A percentile compares a stretch with the other conserved stretches of the same genome.
Evolutionary conservation across 1,139 yeast genomes (phyloP).

Genomic region (Yamadazyma trypodendri): DNA sequence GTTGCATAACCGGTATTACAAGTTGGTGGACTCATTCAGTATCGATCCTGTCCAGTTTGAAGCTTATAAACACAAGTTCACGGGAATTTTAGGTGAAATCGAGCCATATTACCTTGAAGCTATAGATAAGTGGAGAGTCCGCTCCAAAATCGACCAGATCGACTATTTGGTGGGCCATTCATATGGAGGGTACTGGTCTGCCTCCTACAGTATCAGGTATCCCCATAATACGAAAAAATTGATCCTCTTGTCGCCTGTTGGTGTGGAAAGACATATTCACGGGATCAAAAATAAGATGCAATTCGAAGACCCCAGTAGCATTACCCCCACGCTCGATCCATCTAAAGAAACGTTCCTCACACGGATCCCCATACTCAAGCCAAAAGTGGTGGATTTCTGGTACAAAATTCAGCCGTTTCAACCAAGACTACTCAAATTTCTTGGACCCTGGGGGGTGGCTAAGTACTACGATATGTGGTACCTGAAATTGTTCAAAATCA

Average conservation of each 20-base stretch:
- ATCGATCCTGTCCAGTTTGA: slow-evolving; percentile 27
- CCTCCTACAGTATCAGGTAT: slow-evolving; percentile 35
- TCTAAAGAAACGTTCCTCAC: slow-evolving; percentile 38
- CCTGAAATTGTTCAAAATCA: slow-evolving; percentile 43
- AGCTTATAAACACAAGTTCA: slow-evolving; percentile 36
- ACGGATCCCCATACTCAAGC: slow-evolving; percentile 43
- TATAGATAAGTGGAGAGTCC: slow-evolving; percentile 40
- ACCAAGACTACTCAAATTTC: slow-evolving; percentile 40
- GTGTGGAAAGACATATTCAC: slow-evolving; percentile 72
- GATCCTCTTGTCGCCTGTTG: slow-evolving; percentile 84
- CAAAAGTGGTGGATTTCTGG: slow-evolving; percentile 30
- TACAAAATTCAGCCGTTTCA: slow-evolving; percentile 44
- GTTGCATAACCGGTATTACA: slow-evolving; percentile 43
- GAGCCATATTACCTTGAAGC: slow-evolving; percentile 39
- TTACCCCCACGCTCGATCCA: slow-evolving; percentile 40
- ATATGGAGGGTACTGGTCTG: slow-evolving; percentile 49
- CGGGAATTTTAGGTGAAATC: slow-evolving; percentile 39
- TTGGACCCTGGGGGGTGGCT: slow-evolving; percentile 55
- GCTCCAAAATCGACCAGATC: slow-evolving; percentile 29
- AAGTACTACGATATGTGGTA: slow-evolving; percentile 47
- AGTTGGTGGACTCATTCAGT: slow-evolving; percentile 35
- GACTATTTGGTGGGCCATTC: slow-evolving; percentile 47
- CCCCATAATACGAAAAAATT: slow-evolving; percentile 66
- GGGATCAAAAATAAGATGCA: slow-evolving; percentile 49
- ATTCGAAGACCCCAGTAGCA: slow-evolving; percentile 12